Percentiles rank a stretch among this genome's conserved stretches.
Conservation (phyloP, 495 filamentous ascomycete species). For the Viridothelium virens region DNA sequence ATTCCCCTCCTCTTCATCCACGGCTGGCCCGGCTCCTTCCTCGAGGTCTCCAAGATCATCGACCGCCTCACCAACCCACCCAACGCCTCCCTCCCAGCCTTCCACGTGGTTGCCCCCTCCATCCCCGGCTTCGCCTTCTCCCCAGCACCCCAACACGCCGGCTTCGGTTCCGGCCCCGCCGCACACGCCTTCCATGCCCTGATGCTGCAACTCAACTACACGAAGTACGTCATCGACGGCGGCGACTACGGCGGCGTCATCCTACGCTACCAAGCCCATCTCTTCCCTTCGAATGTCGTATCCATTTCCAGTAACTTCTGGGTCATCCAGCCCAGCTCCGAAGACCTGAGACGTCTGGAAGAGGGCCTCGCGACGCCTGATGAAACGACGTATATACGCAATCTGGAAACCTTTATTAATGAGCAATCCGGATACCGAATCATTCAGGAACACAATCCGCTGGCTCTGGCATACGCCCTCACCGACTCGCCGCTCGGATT, state of each 20-base stretch:
- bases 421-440: slow-evolving; percentile 43
- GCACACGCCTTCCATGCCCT: slow-evolving; percentile 45
- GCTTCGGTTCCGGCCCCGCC: slow-evolving; percentile 21
- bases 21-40: slow-evolving; percentile 32
- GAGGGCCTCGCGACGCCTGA: not conserved
- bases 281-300: slow-evolving; percentile 25
- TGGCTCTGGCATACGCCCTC: slow-evolving; percentile 15
- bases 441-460: slow-evolving; percentile 47
- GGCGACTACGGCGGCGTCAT: slow-evolving; percentile 55
- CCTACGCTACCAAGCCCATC: slow-evolving; percentile 25
- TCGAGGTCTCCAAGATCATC: slow-evolving; percentile 4
- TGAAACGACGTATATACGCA: not conserved
- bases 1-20: slow-evolving; percentile 13
- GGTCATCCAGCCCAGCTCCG: not conserved
- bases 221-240: slow-evolving; percentile 57
- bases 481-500: slow-evolving; percentile 18
- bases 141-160: slow-evolving; percentile 22
- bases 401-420: not conserved
- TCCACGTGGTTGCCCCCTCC: slow-evolving; percentile 10
- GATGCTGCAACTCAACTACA: slow-evolving; percentile 62
- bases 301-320: slow-evolving; percentile 16
- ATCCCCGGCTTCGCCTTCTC: slow-evolving; percentile 13
- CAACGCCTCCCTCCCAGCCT: slow-evolving; percentile 8
- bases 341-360: not conserved
- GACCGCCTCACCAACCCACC: slow-evolving; percentile 12